These are phyloP conservation scores for Rhododendron molle DNA, from an alignment of 148 eudicot genomes.

Conservation along the genomic window DNA sequence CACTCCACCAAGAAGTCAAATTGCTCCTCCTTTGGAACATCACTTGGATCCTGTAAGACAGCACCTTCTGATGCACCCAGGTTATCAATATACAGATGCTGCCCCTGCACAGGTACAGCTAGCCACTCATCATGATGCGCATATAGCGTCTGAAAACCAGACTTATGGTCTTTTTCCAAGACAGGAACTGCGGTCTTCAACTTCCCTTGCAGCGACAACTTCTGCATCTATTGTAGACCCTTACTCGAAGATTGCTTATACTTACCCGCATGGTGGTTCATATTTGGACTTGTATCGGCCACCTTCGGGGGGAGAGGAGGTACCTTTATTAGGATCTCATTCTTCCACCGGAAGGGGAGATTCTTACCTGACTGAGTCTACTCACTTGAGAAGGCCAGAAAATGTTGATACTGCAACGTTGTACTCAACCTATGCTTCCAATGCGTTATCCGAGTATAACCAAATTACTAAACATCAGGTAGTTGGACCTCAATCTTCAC, in stretches of 20 bases:
- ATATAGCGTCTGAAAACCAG: background rate
- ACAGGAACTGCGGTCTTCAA: constrained; percentile 7
- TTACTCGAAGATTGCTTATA: constrained; percentile 19
- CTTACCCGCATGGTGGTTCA: constrained; percentile 28
- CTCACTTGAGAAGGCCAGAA: background rate
- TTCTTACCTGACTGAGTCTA: background rate
- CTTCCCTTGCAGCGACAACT: background rate
- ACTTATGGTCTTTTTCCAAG: constrained; percentile 4
- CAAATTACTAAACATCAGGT: constrained; percentile 16
- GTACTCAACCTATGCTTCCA: constrained; percentile 28
- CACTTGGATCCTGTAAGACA: background rate
- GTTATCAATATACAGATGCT: background rate
- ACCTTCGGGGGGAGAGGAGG: constrained; percentile 19
- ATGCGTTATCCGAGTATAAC: constrained; percentile 23
- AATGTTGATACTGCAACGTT: constrained; percentile 19
- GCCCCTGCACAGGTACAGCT: background rate
- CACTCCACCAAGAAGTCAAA: background rate
- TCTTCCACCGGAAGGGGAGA: constrained; percentile 8
- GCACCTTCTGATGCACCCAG: constrained; percentile 6
- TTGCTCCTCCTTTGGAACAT: constrained; percentile 9
- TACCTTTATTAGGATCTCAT: constrained; percentile 28
- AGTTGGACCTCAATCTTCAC: background rate
- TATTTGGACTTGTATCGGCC: constrained; percentile 40
- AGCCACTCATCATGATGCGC: background rate
- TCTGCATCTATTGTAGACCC: background rate